These are phyloP conservation scores for Boletus insuetus DNA, from an alignment of 768 basidiomycete species.

Conservation along the genomic window DNA sequence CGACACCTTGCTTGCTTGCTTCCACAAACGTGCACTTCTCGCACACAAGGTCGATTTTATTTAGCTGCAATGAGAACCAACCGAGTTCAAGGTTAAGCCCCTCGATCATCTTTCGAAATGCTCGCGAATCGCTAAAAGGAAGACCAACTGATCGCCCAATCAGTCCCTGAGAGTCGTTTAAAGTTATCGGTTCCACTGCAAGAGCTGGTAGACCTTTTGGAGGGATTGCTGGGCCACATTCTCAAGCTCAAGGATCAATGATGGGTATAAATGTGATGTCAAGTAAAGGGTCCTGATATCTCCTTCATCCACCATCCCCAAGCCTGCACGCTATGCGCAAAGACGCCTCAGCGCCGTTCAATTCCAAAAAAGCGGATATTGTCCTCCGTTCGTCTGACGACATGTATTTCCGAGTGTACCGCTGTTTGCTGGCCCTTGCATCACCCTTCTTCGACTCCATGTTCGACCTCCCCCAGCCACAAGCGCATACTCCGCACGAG, in stretches of 20 bases:
- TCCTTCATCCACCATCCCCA: not conserved
- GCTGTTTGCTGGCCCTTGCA: conserved; percentile 26
- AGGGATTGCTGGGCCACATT: not conserved
- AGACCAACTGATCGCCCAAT: not conserved
- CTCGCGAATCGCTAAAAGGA: not conserved
- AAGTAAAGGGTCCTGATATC: not conserved
- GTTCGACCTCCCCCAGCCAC: conserved; percentile 31
- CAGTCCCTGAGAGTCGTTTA: conserved; percentile 7
- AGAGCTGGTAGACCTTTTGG: not conserved
- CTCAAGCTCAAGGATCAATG: not conserved
- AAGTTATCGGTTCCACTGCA: not conserved
- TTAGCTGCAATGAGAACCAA: conserved; percentile 5
- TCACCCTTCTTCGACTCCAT: conserved; percentile 33
- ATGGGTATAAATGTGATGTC: conserved; percentile 13
- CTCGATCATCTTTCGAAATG: not conserved
- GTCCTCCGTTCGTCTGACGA: conserved; percentile 51
- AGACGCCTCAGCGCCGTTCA: conserved; percentile 39
- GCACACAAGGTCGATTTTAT: not conserved
- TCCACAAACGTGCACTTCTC: no score
- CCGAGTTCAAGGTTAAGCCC: not conserved
- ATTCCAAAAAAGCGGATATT: conserved; percentile 47
- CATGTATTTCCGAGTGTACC: conserved; percentile 22
- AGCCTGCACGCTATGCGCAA: conserved; percentile 13
- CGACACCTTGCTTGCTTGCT: no score
- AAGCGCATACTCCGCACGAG: conserved; percentile 1